phyloP scores from a whole-genome alignment of 768 basidiomycete species.

The Termitomyces sp. region DNA sequence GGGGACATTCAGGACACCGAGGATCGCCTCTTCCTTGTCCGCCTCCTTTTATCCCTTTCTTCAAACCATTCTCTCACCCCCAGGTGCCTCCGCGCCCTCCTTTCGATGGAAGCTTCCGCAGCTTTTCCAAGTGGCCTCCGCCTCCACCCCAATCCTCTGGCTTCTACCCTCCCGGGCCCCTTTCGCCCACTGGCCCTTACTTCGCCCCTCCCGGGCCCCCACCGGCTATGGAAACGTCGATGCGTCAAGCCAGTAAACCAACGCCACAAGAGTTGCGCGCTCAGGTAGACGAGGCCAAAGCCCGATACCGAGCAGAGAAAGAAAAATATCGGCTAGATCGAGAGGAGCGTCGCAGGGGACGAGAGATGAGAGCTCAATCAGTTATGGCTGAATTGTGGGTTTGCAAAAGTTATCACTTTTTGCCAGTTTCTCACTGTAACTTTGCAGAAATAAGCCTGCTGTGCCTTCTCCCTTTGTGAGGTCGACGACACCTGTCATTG shows the following conservation, averaged over 20 bases:
- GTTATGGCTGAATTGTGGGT: slow-evolving; percentile 10
- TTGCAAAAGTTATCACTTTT: not conserved
- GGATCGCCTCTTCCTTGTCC: slow-evolving; percentile 1
- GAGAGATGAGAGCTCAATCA: slow-evolving; percentile 18
- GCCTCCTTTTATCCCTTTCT: slow-evolving; percentile 6
- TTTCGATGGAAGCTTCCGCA: slow-evolving; percentile 6
- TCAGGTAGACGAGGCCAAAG: slow-evolving; percentile 63
- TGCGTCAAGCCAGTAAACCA: slow-evolving; percentile 15
- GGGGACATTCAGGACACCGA: slow-evolving; percentile 4
- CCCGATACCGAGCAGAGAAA: slow-evolving; percentile 63
- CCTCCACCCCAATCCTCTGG: slow-evolving; percentile 11
- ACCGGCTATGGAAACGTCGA: slow-evolving; percentile 15
- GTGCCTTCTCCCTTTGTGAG: not conserved
- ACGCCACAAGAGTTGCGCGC: slow-evolving; percentile 34
- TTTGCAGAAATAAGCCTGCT: not conserved
- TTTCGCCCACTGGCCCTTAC: not conserved
- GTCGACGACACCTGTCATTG: slow-evolving; percentile 27
- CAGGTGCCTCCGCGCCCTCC: slow-evolving; percentile 14
- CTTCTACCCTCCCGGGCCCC: slow-evolving; percentile 11
- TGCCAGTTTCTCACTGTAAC: not conserved
- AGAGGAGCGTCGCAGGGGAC: slow-evolving; percentile 40
- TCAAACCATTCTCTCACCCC: not conserved
- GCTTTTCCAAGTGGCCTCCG: slow-evolving; percentile 1
- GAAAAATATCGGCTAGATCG: slow-evolving; percentile 61
- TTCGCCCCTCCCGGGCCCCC: not conserved